Evolutionary conservation across 2,329 filamentous ascomycete genomes (phyloP).

Genomic region (Cadophora sp.): DNA sequence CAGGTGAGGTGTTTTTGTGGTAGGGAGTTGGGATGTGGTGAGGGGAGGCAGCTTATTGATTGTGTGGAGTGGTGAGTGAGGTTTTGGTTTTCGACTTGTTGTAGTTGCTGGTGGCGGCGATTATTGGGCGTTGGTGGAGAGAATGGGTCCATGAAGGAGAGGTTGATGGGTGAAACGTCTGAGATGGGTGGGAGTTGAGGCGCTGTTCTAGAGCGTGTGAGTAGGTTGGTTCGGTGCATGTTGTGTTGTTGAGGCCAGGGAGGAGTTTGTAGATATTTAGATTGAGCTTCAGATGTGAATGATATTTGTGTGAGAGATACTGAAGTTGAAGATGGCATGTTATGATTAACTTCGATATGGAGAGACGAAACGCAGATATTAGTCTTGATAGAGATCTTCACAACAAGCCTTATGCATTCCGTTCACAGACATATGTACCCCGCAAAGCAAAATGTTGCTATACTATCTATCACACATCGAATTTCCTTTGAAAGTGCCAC

Average conservation of each 20-base stretch:
- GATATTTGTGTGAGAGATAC: neutral
- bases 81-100: neutral
- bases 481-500: neutral
- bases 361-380: neutral
- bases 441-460: neutral
- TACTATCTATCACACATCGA: neutral
- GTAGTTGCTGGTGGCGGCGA: neutral
- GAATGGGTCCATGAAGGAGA: slow-evolving; percentile 3
- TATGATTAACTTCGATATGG: neutral
- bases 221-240: neutral
- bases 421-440: slow-evolving; percentile 14
- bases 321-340: neutral
- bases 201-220: slow-evolving; percentile 2
- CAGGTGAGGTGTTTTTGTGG: slow-evolving; percentile 1
- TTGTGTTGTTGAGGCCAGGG: neutral
- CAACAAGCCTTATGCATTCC: neutral
- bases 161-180: neutral
- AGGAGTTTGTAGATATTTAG: neutral
- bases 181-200: slow-evolving; percentile 5
- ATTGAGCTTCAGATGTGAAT: neutral
- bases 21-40: neutral
- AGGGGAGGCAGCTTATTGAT: neutral
- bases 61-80: slow-evolving; percentile 3
- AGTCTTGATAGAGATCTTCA: neutral
- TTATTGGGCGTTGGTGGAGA: neutral